Evolutionary conservation across 202 grass and related monocot species (phyloP).

Genomic region (Schoenoplectus tabernaemontani): DNA sequence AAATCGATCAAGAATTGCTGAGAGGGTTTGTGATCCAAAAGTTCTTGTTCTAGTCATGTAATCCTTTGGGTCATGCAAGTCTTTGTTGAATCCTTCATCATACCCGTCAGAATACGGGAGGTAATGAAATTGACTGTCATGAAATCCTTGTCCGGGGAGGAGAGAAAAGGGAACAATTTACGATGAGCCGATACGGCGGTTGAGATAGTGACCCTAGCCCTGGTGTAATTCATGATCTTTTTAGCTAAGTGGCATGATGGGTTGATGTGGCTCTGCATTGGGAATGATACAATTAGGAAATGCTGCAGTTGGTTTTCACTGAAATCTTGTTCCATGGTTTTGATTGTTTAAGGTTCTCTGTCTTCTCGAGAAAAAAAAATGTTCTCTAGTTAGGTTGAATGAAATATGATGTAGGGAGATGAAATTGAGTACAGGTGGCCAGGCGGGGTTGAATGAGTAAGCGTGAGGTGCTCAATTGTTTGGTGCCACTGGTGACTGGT

Average conservation of each 20-base stretch:
- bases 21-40: constrained; percentile 28
- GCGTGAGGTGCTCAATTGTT: not conserved
- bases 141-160: not conserved
- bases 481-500: not conserved
- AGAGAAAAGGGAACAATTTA: constrained; percentile 37
- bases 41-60: constrained; percentile 21
- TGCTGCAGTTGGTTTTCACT: constrained; percentile 24
- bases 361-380: no score
- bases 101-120: constrained; percentile 54
- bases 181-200: constrained; percentile 44
- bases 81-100: constrained; percentile 33
- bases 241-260: constrained; percentile 50
- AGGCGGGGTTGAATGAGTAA: not conserved
- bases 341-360: not conserved
- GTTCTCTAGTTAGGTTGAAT: not conserved
- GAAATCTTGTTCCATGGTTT: constrained; percentile 11
- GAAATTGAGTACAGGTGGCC: not conserved
- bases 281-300: constrained; percentile 37
- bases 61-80: not conserved
- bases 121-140: constrained; percentile 35
- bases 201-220: constrained; percentile 42
- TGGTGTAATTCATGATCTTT: constrained; percentile 28
- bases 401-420: not conserved
- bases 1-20: constrained; percentile 21
- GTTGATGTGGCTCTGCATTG: constrained; percentile 67